These are phyloP conservation scores for Starmera dryadoides DNA, from an alignment of 805 yeast species.

Conservation along the genomic window DNA sequence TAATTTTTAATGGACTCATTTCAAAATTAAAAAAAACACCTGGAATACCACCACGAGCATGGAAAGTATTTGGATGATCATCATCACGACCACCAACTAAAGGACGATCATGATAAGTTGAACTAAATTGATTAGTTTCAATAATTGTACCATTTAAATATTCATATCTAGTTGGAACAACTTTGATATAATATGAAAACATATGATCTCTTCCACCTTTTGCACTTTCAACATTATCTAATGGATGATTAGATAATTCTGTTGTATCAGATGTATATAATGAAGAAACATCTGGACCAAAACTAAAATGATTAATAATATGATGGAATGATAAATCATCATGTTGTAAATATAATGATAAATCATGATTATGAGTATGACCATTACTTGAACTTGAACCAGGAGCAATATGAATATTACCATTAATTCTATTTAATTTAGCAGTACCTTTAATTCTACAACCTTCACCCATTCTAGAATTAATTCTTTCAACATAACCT, in stretches of 20 bases:
- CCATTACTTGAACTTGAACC: constrained; percentile 63
- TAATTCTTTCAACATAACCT: constrained; percentile 66
- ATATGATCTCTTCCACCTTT: constrained; percentile 49
- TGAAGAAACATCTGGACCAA: constrained; percentile 54
- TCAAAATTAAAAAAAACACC: constrained; percentile 86
- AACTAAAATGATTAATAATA: constrained; percentile 69
- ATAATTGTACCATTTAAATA: constrained; percentile 43
- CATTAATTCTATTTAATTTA: constrained; percentile 76
- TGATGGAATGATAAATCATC: constrained; percentile 70
- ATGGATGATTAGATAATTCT: constrained; percentile 51
- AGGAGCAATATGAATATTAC: constrained; percentile 93
- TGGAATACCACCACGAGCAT: constrained; percentile 82
- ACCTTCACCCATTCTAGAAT: constrained; percentile 66
- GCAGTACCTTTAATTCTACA: constrained; percentile 81
- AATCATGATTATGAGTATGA: constrained; percentile 76
- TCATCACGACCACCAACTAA: constrained; percentile 80
- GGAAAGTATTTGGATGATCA: constrained; percentile 84
- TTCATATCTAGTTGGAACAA: constrained; percentile 85
- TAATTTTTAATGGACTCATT: constrained; percentile 87
- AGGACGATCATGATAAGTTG: constrained; percentile 83
- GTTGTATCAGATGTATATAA: constrained; percentile 15
- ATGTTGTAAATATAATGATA: constrained; percentile 58
- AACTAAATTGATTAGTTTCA: constrained; percentile 88
- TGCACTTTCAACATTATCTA: constrained; percentile 43
- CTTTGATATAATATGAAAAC: constrained; percentile 76